A percentile compares a stretch with the other conserved stretches of the same genome.
Conservation (phyloP, 352 stramenopile genomes). For the Globisporangium perplexum region DNA sequence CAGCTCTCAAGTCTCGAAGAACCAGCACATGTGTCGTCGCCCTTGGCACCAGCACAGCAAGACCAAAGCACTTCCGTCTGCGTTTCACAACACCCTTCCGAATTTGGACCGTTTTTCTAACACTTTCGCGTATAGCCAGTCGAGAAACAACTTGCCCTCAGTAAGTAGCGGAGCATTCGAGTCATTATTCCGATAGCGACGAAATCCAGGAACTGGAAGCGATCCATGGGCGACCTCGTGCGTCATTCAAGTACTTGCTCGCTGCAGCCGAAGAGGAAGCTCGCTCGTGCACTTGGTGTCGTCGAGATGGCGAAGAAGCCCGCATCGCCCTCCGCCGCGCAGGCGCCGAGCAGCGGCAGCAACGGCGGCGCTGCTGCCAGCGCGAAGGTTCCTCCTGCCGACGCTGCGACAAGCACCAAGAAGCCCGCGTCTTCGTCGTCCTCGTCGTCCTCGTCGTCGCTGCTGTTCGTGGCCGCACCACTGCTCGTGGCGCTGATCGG, state of each 20-base stretch:
- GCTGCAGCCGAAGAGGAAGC: no score
- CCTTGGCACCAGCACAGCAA: no score
- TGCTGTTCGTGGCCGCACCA: conserved; percentile 30
- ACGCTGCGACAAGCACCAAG: neutral
- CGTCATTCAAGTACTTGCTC: neutral
- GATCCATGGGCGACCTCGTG: neutral
- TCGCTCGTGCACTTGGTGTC: no score
- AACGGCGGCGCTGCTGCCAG: no score
- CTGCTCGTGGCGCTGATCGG: conserved; percentile 29
- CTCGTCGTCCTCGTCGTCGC: conserved; percentile 10
- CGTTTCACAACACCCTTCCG: no score
- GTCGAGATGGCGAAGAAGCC: conserved; percentile 5
- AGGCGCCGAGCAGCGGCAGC: no score
- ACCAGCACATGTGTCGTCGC: no score
- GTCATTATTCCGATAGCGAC: neutral
- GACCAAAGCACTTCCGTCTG: no score
- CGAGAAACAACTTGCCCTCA: neutral
- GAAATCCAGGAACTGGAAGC: neutral
- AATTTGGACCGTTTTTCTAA: neutral
- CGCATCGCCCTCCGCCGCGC: neutral
- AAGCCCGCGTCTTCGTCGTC: neutral
- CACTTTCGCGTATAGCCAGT: neutral
- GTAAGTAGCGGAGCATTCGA: neutral
- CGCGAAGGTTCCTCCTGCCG: neutral
- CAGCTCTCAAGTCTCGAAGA: no score